Evolutionary conservation across 192 early-diverging fungal species (phyloP), one percentile per base, ranked within the genome.

Genomic region (Linnemannia exigua): DNA sequence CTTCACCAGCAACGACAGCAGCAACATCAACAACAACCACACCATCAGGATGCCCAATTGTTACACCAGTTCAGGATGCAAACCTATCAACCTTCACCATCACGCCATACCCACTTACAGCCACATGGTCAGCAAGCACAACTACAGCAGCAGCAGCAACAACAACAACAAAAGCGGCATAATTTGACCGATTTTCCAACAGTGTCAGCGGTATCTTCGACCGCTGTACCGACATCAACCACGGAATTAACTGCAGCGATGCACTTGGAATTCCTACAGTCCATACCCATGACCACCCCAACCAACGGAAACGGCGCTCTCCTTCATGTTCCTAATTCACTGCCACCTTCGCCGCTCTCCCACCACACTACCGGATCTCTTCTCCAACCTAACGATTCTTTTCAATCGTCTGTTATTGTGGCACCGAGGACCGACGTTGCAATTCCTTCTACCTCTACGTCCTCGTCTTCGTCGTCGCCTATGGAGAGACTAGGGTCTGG

Each of bases 201-300:
- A 6, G 20, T 51, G 0, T 31, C 77, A 20, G 54, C 54, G 2
- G 25, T 11, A 28, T 72, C 68, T 20, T 19, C 19, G 15, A 5
- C 76, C 19, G 14, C 0, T 22, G 37, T 37, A 17, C 22, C 79
- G 20, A 17, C 36, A 17, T 19, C 75, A 61, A 17, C 70, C 7
- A 44, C 70, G 20, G 38, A 66, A 14, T 63, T 79, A 48, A 50
- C 70, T 14, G 41, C 70, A 50, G 50, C 72, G 20, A 70, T 79
- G 31, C 70, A 70, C 19, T 19, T 83, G 70, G 70, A 72, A 15
- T 83, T 74, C 51, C 66, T 74, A 4, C 63, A 77, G 9, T 70
- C 82, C 50, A 44, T 84, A 79, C 76, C 82, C 8, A 70, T 75
- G 8, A 50, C 67, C 7, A 25, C 75, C 2, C n/a, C 25, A 0